phyloP scores from a whole-genome alignment of 305 asterid genomes.

The Salvia sclarea region DNA sequence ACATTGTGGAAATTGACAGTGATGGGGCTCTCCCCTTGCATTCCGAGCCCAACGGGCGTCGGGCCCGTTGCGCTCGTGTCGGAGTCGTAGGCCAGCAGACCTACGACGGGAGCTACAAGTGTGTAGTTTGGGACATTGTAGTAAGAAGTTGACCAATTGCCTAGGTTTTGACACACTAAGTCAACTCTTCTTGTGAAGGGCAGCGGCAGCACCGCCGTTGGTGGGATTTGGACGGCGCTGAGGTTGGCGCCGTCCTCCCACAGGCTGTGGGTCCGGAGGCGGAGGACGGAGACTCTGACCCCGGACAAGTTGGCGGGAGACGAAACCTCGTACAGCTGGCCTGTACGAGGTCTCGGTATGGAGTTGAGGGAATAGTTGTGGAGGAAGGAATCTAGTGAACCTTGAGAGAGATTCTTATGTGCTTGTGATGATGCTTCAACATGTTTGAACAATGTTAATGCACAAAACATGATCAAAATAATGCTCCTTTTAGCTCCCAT shows the following conservation, averaged over 20 bases:
- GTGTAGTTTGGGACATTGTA: conserved; percentile 57
- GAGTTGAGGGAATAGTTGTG: conserved; percentile 44
- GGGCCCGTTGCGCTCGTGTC: conserved; percentile 13
- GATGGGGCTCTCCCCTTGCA: conserved; percentile 39
- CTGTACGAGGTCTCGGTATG: conserved; percentile 42
- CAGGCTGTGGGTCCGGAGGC: conserved; percentile 48
- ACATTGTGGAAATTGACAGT: conserved; percentile 47
- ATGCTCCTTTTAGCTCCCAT: conserved; percentile 50
- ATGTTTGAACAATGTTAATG: conserved; percentile 19
- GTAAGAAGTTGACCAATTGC: conserved; percentile 60
- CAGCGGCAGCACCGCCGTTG: conserved; percentile 38
- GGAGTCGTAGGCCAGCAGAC: conserved; percentile 58
- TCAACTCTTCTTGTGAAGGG: conserved; percentile 65
- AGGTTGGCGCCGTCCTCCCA: conserved; percentile 53
- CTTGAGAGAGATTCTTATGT: conserved; percentile 28
- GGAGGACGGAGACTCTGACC: conserved; percentile 43
- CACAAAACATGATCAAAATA: conserved; percentile 35
- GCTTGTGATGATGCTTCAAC: conserved; percentile 37
- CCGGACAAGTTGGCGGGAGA: conserved; percentile 62
- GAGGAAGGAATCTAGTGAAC: conserved; percentile 54
- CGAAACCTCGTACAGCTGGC: conserved; percentile 49
- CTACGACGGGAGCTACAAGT: conserved; percentile 67
- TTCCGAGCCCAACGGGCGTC: conserved; percentile 38
- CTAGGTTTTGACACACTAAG: conserved; percentile 58
- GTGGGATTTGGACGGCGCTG: conserved; percentile 48